These are phyloP conservation scores for Trichoderma sp. DNA, from an alignment of 2,329 filamentous ascomycete genomes.

Conservation along the genomic window DNA sequence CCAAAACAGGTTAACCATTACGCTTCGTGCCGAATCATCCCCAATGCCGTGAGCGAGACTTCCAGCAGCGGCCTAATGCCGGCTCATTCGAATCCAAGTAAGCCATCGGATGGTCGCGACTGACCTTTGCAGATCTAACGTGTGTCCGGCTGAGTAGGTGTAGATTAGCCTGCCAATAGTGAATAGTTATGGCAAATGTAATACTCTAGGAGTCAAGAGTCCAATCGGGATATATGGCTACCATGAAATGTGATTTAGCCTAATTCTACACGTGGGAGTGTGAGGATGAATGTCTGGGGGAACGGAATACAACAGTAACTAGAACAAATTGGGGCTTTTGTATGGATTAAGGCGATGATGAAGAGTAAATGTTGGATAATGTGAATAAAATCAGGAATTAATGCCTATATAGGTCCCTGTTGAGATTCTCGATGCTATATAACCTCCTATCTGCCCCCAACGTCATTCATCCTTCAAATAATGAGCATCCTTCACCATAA, in stretches of 20 bases:
- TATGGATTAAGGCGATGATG: background rate
- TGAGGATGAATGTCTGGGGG: background rate
- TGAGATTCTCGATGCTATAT: background rate
- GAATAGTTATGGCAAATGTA: background rate
- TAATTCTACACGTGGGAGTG: background rate
- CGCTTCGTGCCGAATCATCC: background rate
- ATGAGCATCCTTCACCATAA: background rate
- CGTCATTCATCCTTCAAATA: background rate
- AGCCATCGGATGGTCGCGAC: background rate
- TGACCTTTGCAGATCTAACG: background rate
- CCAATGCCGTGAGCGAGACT: background rate
- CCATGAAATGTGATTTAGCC: background rate
- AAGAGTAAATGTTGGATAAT: background rate
- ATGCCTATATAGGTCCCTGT: background rate
- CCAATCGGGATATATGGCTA: background rate
- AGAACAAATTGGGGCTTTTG: background rate
- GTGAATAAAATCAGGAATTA: background rate
- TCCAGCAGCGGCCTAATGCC: background rate
- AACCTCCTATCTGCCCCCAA: background rate
- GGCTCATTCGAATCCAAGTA: background rate
- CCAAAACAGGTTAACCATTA: background rate
- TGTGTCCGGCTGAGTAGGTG: background rate
- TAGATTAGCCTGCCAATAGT: constrained; percentile 4
- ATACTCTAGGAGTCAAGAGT: background rate
- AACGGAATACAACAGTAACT: background rate